phyloP scores from a whole-genome alignment of 345 rosid genomes.

The Linum tenue region DNA sequence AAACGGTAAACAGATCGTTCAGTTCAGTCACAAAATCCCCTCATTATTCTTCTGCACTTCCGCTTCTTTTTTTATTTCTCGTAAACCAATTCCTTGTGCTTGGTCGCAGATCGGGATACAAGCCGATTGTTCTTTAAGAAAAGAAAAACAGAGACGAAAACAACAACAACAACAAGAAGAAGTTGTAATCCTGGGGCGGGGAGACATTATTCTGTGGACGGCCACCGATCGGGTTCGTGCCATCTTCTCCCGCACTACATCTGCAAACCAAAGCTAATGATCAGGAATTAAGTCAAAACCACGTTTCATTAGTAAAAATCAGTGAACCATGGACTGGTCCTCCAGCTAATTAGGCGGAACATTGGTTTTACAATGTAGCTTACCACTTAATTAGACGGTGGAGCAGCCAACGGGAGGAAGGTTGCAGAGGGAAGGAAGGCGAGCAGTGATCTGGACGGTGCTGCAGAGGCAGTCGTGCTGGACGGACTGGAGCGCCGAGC shows the following conservation, averaged over 20 bases:
- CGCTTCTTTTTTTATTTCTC: no score
- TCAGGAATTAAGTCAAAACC: neutral
- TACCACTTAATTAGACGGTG: neutral
- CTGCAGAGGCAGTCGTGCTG: conserved; percentile 66
- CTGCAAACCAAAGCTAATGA: neutral
- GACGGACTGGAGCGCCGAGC: conserved; percentile 54
- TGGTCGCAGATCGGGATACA: conserved; percentile 1
- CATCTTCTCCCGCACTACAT: neutral
- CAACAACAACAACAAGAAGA: no score
- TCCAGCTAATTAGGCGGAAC: no score
- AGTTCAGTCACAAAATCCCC: no score
- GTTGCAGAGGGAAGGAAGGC: conserved; percentile 64
- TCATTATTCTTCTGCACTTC: no score
- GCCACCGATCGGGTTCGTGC: neutral
- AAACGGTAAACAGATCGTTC: no score
- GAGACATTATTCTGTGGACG: neutral
- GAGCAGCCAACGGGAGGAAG: conserved; percentile 47
- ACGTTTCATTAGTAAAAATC: no score
- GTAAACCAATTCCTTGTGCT: neutral
- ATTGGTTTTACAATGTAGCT: no score
- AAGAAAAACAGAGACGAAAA: neutral
- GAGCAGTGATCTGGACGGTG: conserved; percentile 64
- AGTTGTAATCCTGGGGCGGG: neutral
- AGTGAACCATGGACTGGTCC: no score
- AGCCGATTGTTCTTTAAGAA: neutral